Conservation (phyloP, 1,284 basidiomycete species). For the Coriolopsis trogii region DNA sequence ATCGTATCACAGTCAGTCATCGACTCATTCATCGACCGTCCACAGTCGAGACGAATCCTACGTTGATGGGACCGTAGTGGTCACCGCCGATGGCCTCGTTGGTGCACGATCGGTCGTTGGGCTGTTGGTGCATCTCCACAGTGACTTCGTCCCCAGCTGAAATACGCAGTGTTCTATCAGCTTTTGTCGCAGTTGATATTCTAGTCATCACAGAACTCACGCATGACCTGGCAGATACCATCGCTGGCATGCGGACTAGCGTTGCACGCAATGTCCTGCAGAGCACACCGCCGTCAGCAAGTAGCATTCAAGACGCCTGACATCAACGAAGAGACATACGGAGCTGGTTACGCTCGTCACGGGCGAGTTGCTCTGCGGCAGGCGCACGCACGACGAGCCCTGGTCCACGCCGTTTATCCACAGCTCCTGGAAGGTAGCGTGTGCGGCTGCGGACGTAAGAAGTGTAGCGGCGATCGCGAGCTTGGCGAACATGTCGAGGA, state of each 20-base stretch:
- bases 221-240: constrained; percentile 44
- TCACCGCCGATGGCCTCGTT: constrained; percentile 50
- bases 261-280: constrained; percentile 53
- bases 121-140: constrained; percentile 60
- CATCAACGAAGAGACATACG: constrained; percentile 30
- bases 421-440: constrained; percentile 56
- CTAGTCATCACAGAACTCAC: no score
- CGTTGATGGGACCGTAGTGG: constrained; percentile 51
- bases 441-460: constrained; percentile 44
- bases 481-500: constrained; percentile 30
- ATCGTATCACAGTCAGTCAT: not conserved
- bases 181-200: no score
- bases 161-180: not conserved
- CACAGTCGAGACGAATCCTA: constrained; percentile 8
- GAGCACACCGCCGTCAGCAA: not conserved
- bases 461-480: constrained; percentile 39
- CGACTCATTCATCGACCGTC: not conserved
- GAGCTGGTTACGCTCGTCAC: constrained; percentile 43
- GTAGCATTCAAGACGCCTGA: not conserved
- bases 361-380: constrained; percentile 49
- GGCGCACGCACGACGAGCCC: constrained; percentile 48
- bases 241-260: constrained; percentile 36
- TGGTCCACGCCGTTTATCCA: constrained; percentile 56
- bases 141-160: constrained; percentile 49
- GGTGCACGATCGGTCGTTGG: constrained; percentile 47